Percentiles rank a stretch among this genome's conserved stretches.
Evolutionary conservation across 2,329 filamentous ascomycete species (phyloP).

Genomic region (Aspergillus piperis): DNA sequence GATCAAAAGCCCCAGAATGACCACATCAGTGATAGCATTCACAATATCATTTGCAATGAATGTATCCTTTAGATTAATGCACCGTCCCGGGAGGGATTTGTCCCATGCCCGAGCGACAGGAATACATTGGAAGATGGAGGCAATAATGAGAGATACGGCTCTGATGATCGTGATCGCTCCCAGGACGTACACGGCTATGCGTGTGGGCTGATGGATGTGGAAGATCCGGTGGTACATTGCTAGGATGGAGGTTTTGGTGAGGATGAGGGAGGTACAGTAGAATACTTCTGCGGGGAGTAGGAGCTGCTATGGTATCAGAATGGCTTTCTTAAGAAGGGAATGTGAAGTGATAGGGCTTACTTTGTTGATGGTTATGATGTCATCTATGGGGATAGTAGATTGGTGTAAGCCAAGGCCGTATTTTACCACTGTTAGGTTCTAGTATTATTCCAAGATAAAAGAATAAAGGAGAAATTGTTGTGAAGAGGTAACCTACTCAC

Average conservation of each 20-base stretch:
- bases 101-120: slow-evolving; percentile 56
- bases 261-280: slow-evolving; percentile 48
- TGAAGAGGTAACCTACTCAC: neutral
- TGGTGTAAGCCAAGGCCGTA: neutral
- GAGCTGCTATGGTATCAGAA: slow-evolving; percentile 31
- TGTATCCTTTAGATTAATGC: slow-evolving; percentile 53
- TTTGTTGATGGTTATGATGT: neutral
- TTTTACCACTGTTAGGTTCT: neutral
- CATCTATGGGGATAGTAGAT: neutral
- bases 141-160: slow-evolving; percentile 51
- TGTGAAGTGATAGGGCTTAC: neutral
- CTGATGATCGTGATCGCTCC: slow-evolving; percentile 50
- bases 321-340: neutral
- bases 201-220: slow-evolving; percentile 44
- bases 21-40: slow-evolving; percentile 30
- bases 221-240: slow-evolving; percentile 59
- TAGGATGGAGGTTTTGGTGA: slow-evolving; percentile 55
- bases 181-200: slow-evolving; percentile 45
- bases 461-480: neutral
- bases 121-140: slow-evolving; percentile 56
- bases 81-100: slow-evolving; percentile 44
- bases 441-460: neutral
- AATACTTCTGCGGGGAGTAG: slow-evolving; percentile 46
- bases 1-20: slow-evolving; percentile 12
- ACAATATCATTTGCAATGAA: slow-evolving; percentile 55